Conservation (phyloP, 352 stramenopile genomes). For the Plasmopara muralis region DNA sequence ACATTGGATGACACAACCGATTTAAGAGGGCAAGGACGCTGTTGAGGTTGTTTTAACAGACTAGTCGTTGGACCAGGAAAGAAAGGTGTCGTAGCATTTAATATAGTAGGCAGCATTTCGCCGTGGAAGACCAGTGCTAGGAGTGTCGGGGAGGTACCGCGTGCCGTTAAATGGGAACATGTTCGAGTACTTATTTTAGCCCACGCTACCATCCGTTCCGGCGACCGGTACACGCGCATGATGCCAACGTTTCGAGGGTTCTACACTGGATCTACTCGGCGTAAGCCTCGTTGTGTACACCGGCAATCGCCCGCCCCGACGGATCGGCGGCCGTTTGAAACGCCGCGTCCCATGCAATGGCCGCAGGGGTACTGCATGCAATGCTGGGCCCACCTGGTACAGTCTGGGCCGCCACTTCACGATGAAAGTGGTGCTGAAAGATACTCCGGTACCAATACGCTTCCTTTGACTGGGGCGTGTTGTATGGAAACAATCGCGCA, state of each 20-base stretch:
- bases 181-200: not conserved
- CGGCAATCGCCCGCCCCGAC: constrained; percentile 90
- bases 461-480: constrained; percentile 98
- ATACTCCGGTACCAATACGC: constrained; percentile 94
- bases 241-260: no score
- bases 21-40: constrained; percentile 7
- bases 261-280: constrained; percentile 15
- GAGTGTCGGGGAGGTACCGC: not conserved
- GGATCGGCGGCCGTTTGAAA: constrained; percentile 94
- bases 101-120: constrained; percentile 16
- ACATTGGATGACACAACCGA: constrained; percentile 14
- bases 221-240: no score
- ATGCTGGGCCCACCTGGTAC: constrained; percentile 97
- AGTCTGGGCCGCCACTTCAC: constrained; percentile 93
- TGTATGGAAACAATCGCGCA: constrained; percentile 95
- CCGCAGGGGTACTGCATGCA: constrained; percentile 96
- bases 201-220: no score
- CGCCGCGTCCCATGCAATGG: constrained; percentile 96
- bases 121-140: not conserved
- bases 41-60: constrained; percentile 21
- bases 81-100: constrained; percentile 2
- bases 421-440: constrained; percentile 98
- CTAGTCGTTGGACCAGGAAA: constrained; percentile 14
- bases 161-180: not conserved
- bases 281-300: constrained; percentile 95